Conservation (phyloP, 495 filamentous ascomycete genomes). For the Podospora appendiculata region DNA sequence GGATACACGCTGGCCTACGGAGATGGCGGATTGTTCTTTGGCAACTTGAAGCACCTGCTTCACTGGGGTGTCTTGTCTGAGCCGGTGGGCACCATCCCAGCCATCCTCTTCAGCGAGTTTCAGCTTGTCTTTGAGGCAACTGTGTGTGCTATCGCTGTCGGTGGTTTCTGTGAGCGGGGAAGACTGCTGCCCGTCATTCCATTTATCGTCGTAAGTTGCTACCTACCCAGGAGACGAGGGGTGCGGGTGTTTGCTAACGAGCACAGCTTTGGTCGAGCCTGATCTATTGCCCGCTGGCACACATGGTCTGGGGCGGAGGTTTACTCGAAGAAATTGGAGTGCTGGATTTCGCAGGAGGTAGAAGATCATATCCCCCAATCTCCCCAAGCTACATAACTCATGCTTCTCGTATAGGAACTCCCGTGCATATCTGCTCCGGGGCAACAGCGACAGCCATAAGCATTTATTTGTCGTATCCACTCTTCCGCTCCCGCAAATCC, state of each 20-base stretch:
- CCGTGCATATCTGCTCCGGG: slow-evolving; percentile 79
- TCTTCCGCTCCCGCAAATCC: slow-evolving; percentile 20
- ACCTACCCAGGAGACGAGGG: background rate
- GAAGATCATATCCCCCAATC: background rate
- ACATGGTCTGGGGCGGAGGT: slow-evolving; percentile 21
- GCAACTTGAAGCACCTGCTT: slow-evolving; percentile 12
- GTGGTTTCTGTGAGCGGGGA: slow-evolving; percentile 22
- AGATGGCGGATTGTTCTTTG: slow-evolving; percentile 19
- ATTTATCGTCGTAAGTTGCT: slow-evolving; percentile 14
- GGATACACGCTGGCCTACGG: slow-evolving; percentile 22
- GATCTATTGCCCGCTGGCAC: slow-evolving; percentile 19
- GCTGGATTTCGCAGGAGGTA: slow-evolving; percentile 21
- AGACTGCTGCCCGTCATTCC: slow-evolving; percentile 10
- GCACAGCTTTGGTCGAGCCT: slow-evolving; percentile 19
- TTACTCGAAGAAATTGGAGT: slow-evolving; percentile 17
- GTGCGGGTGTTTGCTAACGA: background rate
- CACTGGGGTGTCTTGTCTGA: slow-evolving; percentile 15
- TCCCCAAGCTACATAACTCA: background rate
- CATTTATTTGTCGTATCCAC: slow-evolving; percentile 53
- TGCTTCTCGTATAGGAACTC: slow-evolving; percentile 45
- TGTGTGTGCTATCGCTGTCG: slow-evolving; percentile 21
- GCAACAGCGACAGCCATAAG: slow-evolving; percentile 71
- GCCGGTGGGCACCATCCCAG: slow-evolving; percentile 19
- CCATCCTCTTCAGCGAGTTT: slow-evolving; percentile 21
- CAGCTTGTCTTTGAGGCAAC: slow-evolving; percentile 22